Percentiles rank a stretch among this genome's conserved stretches.
phyloP scores from a whole-genome alignment of 139 green algal genomes.

The Yamagishiella unicocca region DNA sequence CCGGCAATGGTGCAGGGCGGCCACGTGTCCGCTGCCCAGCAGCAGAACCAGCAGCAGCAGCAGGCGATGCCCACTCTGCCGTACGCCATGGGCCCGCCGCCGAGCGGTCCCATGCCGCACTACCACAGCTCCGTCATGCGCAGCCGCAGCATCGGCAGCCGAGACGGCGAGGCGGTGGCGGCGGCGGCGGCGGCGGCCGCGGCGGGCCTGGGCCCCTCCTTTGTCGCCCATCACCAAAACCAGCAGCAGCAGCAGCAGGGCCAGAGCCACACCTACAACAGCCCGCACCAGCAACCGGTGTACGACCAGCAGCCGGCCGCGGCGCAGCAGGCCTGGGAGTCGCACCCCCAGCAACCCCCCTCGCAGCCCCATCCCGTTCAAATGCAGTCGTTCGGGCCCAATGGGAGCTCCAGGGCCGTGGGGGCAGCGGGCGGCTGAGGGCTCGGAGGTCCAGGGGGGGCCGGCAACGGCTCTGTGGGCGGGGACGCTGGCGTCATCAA shows the following conservation, averaged over 20 bases:
- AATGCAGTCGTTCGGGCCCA: conserved; percentile 39
- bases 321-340: neutral
- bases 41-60: conserved; percentile 43
- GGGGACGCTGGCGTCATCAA: conserved; percentile 41
- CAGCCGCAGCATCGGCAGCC: conserved; percentile 31
- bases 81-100: conserved; percentile 11
- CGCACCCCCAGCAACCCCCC: neutral
- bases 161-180: conserved; percentile 16
- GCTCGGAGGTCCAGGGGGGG: neutral
- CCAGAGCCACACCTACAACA: neutral
- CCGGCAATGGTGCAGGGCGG: neutral
- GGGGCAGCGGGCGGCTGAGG: neutral
- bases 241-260: neutral
- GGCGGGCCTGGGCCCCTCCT: neutral
- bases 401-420: neutral
- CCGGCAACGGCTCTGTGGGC: neutral
- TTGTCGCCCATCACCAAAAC: no score
- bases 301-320: neutral
- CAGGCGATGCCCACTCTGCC: neutral
- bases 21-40: neutral
- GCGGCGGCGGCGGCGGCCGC: neutral
- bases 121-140: conserved; percentile 49
- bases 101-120: conserved; percentile 38
- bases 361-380: neutral
- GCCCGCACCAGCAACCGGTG: no score